A percentile compares a stretch with the other conserved stretches of the same genome.
These are phyloP conservation scores for Noccaea bulbosa DNA, from an alignment of 345 rosid species.

Conservation along the genomic window DNA sequence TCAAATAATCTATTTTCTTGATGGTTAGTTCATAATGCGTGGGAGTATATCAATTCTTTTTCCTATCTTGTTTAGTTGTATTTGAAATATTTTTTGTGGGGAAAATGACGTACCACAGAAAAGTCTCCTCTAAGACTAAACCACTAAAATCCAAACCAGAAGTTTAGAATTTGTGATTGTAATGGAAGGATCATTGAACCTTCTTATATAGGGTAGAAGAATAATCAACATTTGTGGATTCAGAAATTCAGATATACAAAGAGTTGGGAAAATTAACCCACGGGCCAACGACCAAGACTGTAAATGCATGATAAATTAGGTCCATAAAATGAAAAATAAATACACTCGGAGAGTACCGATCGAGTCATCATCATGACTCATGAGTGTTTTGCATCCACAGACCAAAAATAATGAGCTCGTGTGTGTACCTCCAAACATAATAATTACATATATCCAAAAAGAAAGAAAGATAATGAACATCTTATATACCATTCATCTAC, in stretches of 20 bases:
- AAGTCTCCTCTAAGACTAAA: conserved; percentile 5
- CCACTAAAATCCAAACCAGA: conserved; percentile 9
- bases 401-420: background rate
- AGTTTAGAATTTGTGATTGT: background rate
- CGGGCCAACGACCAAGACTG: background rate
- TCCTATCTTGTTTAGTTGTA: too few relatives aligned
- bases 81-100: background rate
- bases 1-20: conserved; percentile 19
- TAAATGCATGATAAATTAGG: background rate
- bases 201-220: conserved; percentile 21
- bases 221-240: conserved; percentile 37
- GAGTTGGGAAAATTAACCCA: background rate
- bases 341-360: background rate
- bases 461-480: background rate
- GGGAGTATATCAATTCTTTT: background rate
- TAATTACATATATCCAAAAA: background rate
- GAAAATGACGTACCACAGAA: conserved; percentile 21
- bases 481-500: background rate
- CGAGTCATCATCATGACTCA: conserved; percentile 2
- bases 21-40: background rate
- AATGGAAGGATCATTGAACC: background rate
- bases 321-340: background rate
- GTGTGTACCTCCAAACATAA: background rate
- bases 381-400: background rate
- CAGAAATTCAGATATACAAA: background rate